Base-by-base conservation (phyloP, 768 basidiomycete species). In the Cubamyces lactineus region DNA sequence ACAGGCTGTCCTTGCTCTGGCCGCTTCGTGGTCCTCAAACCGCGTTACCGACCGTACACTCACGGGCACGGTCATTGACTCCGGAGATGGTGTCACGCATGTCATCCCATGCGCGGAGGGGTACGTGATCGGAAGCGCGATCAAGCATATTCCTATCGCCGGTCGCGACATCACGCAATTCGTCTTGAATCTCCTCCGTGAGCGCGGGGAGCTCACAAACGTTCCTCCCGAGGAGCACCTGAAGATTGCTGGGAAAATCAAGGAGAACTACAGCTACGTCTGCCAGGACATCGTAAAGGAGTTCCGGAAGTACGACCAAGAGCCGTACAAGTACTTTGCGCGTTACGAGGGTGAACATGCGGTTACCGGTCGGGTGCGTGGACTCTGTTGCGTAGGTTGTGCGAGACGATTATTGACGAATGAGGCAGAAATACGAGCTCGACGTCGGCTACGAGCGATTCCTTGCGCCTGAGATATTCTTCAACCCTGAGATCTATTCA, bases 211-310 rank as follows among this genome's bases (percentile, higher is more conserved):
- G 78, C 92, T 88, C 81, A 81, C 80, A 2, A 78, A 80, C n/a
- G 94, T 98, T 34, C 95, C 96, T 0, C 92, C 95, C 15, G 97
- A 98, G 72, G 97, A 99, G 74, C 95, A 97, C 69, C 73, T 98
- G 58, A 86, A 85, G 68, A 86, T 98, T 21, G 96, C 97, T 19
- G 84, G 92, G 53, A 95, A 88, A 73, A 92, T 99, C 69, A 99
- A 99, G 78, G 97, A 99, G 80, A 92, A 93, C 70, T 96, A 95
- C 78, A 95, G 92, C 69, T 99, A 99, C 71, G 94, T 98, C 45
- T 99, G 97, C 73, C 95, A 97, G 75, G 97, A 98, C 72, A 98
- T 98, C 67, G 96, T 99, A 69, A 89, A 94, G 77, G 97, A 99
- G 81, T 97, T 98, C 76, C 86, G 93, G 75, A 99, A 98, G 79